Percentiles rank a stretch among this genome's conserved stretches.
Evolutionary conservation across 2,329 filamentous ascomycete species (phyloP).

Genomic region (Penicillium brasilianum): DNA sequence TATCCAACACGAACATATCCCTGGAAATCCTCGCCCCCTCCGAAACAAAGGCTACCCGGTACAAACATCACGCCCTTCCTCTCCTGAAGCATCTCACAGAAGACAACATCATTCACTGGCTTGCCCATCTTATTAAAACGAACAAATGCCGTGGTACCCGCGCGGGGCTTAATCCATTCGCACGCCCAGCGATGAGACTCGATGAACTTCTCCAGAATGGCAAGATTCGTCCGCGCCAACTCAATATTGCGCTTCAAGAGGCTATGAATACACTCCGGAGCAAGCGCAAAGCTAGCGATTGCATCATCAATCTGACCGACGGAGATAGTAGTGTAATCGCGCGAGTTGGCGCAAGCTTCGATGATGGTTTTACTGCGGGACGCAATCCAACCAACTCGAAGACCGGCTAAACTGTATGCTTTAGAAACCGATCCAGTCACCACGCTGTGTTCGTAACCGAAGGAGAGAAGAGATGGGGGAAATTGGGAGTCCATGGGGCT

Average conservation of each 20-base stretch:
- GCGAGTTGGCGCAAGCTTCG: slow-evolving; percentile 64
- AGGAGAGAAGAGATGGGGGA: slow-evolving; percentile 70
- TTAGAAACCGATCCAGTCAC: slow-evolving; percentile 84
- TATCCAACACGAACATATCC: slow-evolving; percentile 81
- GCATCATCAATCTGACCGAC: slow-evolving; percentile 83
- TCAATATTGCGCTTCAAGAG: slow-evolving; percentile 68
- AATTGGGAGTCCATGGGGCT: slow-evolving; percentile 58
- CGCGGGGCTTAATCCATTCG: slow-evolving; percentile 74
- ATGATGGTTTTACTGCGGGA: slow-evolving; percentile 67
- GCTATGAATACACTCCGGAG: slow-evolving; percentile 65
- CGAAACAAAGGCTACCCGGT: slow-evolving; percentile 76
- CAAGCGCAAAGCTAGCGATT: slow-evolving; percentile 76
- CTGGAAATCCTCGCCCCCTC: slow-evolving; percentile 66
- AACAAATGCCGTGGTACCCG: slow-evolving; percentile 80
- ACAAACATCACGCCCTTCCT: slow-evolving; percentile 75
- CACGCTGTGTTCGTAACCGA: slow-evolving; percentile 73
- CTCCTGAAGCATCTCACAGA: slow-evolving; percentile 71
- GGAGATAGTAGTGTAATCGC: slow-evolving; percentile 86
- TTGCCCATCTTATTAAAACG: slow-evolving; percentile 66
- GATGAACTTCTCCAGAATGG: slow-evolving; percentile 70
- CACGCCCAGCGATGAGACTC: slow-evolving; percentile 66
- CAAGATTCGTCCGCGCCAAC: slow-evolving; percentile 71
- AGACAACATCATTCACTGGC: slow-evolving; percentile 71
- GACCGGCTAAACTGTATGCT: slow-evolving; percentile 80
- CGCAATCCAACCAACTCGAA: slow-evolving; percentile 83